Percentiles rank a stretch among this genome's conserved stretches.
Evolutionary conservation across 2,329 filamentous ascomycete genomes (phyloP).

Genomic region (Monosporascus cannonballus): DNA sequence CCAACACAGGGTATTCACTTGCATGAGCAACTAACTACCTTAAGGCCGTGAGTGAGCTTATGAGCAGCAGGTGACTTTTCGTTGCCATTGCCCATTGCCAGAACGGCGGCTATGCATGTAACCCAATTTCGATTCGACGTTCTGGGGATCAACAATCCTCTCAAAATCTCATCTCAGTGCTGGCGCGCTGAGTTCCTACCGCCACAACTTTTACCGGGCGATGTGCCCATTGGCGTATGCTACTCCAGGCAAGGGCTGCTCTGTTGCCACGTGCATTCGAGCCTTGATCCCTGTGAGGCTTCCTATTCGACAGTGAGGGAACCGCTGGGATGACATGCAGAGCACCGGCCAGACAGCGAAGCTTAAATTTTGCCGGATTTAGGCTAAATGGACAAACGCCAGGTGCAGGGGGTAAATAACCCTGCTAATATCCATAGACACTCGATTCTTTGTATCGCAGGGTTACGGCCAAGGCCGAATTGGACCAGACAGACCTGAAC

Average conservation of each 20-base stretch:
- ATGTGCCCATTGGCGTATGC: not conserved
- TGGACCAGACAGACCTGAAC: not conserved
- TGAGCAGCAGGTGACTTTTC: too few relatives aligned
- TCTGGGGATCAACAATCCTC: not conserved
- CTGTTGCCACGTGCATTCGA: not conserved
- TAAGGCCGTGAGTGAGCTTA: too few relatives aligned
- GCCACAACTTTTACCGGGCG: too few relatives aligned
- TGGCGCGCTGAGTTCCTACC: too few relatives aligned
- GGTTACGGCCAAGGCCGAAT: not conserved
- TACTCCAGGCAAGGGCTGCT: not conserved
- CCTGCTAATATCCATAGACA: too few relatives aligned
- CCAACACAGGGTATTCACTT: not conserved
- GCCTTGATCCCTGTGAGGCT: not conserved
- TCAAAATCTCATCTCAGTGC: not conserved
- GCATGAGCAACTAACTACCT: too few relatives aligned
- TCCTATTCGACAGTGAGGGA: not conserved
- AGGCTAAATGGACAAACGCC: conserved; percentile 10
- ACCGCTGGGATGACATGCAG: conserved; percentile 7
- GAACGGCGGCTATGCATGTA: not conserved
- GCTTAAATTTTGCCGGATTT: conserved; percentile 12
- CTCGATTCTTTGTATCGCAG: not conserved
- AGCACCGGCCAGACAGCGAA: conserved; percentile 3
- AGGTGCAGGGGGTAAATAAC: not conserved
- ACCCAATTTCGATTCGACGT: not conserved
- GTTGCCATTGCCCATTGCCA: too few relatives aligned